Percentiles rank a stretch among this genome's conserved stretches.
Conservation (phyloP, 495 filamentous ascomycete species). For the Talaromyces stipitatus region DNA sequence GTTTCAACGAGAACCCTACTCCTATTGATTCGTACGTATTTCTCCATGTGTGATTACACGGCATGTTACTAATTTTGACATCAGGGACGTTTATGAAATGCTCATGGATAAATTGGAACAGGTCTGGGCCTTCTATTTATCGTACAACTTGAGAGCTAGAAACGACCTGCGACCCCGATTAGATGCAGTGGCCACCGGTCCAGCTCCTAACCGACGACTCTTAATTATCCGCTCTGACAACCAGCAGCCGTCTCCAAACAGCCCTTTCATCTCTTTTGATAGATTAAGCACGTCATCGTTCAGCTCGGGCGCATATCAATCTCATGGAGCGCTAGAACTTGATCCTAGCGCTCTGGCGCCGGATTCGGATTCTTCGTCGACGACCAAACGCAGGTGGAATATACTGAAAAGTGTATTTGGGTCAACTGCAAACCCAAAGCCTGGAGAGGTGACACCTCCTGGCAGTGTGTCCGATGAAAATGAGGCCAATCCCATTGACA, state of each 20-base stretch:
- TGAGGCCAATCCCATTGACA: constrained; percentile 22
- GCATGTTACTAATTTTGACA: constrained; percentile 2
- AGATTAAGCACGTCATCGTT: constrained; percentile 41
- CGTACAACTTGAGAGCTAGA: constrained; percentile 56
- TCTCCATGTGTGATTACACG: no score
- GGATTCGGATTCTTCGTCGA: constrained; percentile 12
- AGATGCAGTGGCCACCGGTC: constrained; percentile 76
- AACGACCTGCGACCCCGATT: constrained; percentile 45
- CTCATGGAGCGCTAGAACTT: constrained; percentile 27
- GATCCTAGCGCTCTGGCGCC: constrained; percentile 12
- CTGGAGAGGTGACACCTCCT: constrained; percentile 20
- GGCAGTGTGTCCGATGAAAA: constrained; percentile 34
- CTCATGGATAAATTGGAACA: constrained; percentile 63
- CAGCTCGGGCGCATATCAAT: constrained; percentile 29
- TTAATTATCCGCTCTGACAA: constrained; percentile 87
- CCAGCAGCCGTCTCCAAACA: constrained; percentile 45
- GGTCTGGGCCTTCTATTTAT: constrained; percentile 71
- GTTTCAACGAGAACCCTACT: constrained; percentile 62
- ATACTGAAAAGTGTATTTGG: constrained; percentile 63
- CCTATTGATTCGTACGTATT: constrained; percentile 65
- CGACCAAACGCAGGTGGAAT: constrained; percentile 58
- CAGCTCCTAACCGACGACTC: constrained; percentile 84
- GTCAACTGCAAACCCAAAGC: constrained; percentile 18
- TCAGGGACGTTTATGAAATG: constrained; percentile 57
- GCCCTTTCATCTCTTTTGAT: constrained; percentile 59